Conservation (phyloP, 139 green algal genomes). For the Tetraselmis chui region DNA sequence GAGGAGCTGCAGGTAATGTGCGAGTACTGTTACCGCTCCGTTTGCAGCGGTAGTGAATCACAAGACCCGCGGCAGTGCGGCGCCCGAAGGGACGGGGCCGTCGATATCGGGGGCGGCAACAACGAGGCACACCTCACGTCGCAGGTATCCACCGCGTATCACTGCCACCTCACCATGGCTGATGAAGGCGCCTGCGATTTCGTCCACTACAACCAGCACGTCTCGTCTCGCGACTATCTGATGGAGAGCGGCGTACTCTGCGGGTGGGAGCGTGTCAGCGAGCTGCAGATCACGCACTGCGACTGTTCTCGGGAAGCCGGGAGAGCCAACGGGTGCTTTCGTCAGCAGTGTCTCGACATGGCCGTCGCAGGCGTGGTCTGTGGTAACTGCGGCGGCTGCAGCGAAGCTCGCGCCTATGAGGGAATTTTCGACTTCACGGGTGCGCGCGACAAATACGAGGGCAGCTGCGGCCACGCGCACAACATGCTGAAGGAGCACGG, state of each 20-base stretch:
- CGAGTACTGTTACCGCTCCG: neutral
- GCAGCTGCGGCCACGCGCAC: neutral
- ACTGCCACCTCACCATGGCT: slow-evolving; percentile 5
- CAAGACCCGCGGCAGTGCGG: neutral
- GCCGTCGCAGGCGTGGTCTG: neutral
- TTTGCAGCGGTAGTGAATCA: neutral
- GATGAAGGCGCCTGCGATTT: neutral
- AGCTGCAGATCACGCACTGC: neutral
- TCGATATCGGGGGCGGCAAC: neutral
- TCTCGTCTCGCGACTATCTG: neutral
- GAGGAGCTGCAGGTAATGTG: slow-evolving; percentile 1
- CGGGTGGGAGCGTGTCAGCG: neutral
- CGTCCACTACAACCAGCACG: slow-evolving; percentile 2
- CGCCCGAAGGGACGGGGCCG: neutral
- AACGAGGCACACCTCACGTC: slow-evolving; percentile 1
- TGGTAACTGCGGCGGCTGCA: neutral
- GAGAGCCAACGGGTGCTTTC: neutral
- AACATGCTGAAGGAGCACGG: neutral
- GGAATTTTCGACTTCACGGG: neutral
- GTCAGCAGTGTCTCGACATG: neutral
- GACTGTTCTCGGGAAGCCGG: neutral
- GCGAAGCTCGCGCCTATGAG: neutral
- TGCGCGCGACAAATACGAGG: neutral
- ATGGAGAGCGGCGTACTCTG: slow-evolving; percentile 2
- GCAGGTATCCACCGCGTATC: neutral